Base-by-base conservation (phyloP, 176 grass and related monocot genomes). In the Zizania latifolia region DNA sequence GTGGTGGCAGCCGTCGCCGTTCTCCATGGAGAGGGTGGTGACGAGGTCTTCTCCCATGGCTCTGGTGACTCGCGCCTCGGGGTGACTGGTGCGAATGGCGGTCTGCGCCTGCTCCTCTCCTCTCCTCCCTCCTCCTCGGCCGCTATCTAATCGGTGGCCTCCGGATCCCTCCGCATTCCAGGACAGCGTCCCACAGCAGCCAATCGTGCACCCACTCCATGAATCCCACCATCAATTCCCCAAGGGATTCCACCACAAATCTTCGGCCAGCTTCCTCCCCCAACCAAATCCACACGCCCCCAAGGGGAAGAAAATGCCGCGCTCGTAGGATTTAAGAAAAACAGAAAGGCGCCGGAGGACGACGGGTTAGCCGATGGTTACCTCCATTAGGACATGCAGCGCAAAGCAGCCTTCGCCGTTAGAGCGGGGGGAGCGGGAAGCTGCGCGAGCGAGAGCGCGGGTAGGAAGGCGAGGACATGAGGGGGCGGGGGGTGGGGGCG, bases 11-110 rank as follows among this genome's bases (percentile, higher is more conserved):
- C 65, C 45, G 24, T 6, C 76, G 85, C 85, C 75, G 82, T 97
- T 97, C 88, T 97, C 94, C 83, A 97, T 97, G 88, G 94, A 87
- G 16, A 97, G 67, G 79, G 91, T 92, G 74, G 88, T 97, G 74
- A 93, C 77, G 79, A 97, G 88, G 83, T 97, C 91, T 87, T 93
- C 91, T 35, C 90, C 94, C 94, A 97, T 97, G 81, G 87, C 16
- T 12, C 23, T 53, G 46, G 51, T 26, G 77, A 12, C 21, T 71
- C 68, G 72, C 33, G 53, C 41, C 80, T 79, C 68, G 68, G 68
- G 81, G 28, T 62, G 59, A 23, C 41, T 15, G 75, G 31, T 58
- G 81, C 51, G 78, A 68, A 70, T 55, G 62, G 79, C 83, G 62
- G 74, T 72, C 85, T 88, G 79, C 83, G 77, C 72, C 69, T 86